These are phyloP conservation scores for Candida namnaoensis DNA, from an alignment of 805 yeast genomes.

Conservation along the genomic window DNA sequence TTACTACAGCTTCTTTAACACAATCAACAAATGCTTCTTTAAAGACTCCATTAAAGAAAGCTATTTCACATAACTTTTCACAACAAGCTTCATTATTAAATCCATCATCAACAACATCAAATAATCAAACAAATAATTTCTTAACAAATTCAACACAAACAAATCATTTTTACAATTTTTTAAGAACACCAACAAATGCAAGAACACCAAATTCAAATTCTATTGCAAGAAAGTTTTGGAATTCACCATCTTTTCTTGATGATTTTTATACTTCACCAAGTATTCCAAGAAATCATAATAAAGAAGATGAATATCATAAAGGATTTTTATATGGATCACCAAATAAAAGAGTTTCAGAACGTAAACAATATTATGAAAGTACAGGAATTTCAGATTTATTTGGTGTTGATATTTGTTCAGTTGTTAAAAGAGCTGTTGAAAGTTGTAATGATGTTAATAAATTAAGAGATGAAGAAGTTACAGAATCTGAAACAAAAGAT, in stretches of 20 bases:
- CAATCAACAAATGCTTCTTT: constrained; percentile 24
- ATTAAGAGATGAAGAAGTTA: background rate
- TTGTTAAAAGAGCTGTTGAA: constrained; percentile 36
- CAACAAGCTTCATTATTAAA: too few species aligned
- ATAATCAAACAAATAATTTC: too few species aligned
- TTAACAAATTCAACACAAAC: constrained; percentile 4
- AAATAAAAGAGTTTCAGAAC: constrained; percentile 10
- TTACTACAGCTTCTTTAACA: constrained; percentile 5
- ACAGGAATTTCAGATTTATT: constrained; percentile 31
- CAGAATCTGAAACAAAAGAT: background rate
- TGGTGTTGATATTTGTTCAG: constrained; percentile 49
- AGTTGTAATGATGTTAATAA: constrained; percentile 8
- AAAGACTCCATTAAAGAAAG: constrained; percentile 25
- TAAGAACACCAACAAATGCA: constrained; percentile 20
- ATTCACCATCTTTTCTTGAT: constrained; percentile 58
- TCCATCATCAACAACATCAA: too few species aligned
- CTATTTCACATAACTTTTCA: constrained; percentile 1
- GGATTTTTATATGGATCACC: constrained; percentile 28
- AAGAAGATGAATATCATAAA: constrained; percentile 16
- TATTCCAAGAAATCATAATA: constrained; percentile 16
- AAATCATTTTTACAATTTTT: constrained; percentile 10
- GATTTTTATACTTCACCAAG: constrained; percentile 55
- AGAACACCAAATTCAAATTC: constrained; percentile 25
- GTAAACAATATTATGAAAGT: background rate
- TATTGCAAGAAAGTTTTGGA: constrained; percentile 46